These are phyloP conservation scores for Phytophthora hibernalis DNA, from an alignment of 352 stramenopile genomes.

Conservation along the genomic window DNA sequence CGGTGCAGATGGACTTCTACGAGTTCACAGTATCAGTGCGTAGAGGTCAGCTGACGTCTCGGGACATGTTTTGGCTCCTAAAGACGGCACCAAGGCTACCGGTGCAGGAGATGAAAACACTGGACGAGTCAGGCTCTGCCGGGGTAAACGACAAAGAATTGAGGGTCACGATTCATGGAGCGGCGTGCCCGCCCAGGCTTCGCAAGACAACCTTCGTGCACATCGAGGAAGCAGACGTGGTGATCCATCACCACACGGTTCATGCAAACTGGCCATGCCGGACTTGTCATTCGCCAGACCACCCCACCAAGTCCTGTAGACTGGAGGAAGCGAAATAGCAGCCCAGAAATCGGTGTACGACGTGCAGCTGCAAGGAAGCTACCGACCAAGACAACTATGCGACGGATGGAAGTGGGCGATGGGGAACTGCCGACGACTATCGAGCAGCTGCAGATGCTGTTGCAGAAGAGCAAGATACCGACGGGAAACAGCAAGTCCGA, in stretches of 20 bases:
- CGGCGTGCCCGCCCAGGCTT: neutral
- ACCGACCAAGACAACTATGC: too few species aligned
- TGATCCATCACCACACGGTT: neutral
- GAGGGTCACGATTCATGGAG: neutral
- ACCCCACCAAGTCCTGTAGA: too few species aligned
- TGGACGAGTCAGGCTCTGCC: neutral
- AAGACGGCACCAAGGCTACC: neutral
- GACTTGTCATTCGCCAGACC: too few species aligned
- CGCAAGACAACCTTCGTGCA: neutral
- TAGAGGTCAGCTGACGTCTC: neutral
- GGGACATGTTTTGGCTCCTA: conserved; percentile 3
- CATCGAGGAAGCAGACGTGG: neutral
- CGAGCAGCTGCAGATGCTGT: too few species aligned
- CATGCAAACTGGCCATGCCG: too few species aligned
- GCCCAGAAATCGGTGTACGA: too few species aligned
- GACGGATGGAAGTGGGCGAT: too few species aligned
- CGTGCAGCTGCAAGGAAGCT: too few species aligned
- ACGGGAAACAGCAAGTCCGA: too few species aligned
- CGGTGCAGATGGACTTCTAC: conserved; percentile 8
- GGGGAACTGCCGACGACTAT: too few species aligned
- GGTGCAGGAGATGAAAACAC: neutral
- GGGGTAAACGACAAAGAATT: neutral
- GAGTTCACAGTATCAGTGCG: neutral
- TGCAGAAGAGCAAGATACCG: too few species aligned
- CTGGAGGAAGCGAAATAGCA: too few species aligned